These are phyloP conservation scores for Leccinellum rugosiceps DNA, from an alignment of 768 basidiomycete genomes.

Conservation along the genomic window DNA sequence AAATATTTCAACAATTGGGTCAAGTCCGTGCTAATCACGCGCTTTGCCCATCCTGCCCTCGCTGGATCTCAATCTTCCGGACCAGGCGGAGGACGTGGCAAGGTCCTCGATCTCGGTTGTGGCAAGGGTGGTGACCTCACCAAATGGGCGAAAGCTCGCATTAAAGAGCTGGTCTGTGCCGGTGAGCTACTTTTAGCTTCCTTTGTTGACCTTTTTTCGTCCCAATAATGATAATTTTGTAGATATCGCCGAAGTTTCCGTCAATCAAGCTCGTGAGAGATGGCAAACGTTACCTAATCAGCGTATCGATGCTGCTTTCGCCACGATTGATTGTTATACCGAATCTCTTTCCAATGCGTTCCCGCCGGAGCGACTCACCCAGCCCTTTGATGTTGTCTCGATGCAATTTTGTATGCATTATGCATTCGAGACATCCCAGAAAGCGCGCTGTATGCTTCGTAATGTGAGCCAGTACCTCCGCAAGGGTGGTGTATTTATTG, in stretches of 20 bases:
- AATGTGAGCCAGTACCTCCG: constrained; percentile 83
- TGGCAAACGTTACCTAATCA: constrained; percentile 50
- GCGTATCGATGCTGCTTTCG: constrained; percentile 77
- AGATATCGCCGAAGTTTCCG: constrained; percentile 90
- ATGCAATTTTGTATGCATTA: constrained; percentile 99
- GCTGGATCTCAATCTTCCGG: constrained; percentile 34
- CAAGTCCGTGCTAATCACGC: constrained; percentile 92
- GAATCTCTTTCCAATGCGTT: constrained; percentile 70
- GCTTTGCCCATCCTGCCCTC: constrained; percentile 76
- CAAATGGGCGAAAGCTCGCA: constrained; percentile 89
- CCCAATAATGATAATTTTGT: background rate
- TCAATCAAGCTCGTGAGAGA: constrained; percentile 83
- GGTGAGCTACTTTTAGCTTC: constrained; percentile 47
- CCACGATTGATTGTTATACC: constrained; percentile 84
- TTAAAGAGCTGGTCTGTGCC: constrained; percentile 75
- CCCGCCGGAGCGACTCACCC: constrained; percentile 52
- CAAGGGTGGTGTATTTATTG: constrained; percentile 87
- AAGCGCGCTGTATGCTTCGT: constrained; percentile 87
- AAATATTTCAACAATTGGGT: constrained; percentile 99
- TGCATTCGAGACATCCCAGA: constrained; percentile 88
- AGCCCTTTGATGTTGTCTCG: constrained; percentile 89
- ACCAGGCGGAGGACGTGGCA: constrained; percentile 46
- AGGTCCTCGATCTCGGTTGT: constrained; percentile 94
- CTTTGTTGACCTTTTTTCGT: background rate
- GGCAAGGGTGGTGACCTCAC: constrained; percentile 98